Percentiles rank a stretch among this genome's conserved stretches.
These are phyloP conservation scores for Tulasnella sp. DNA, from an alignment of 768 basidiomycete genomes.

Conservation along the genomic window DNA sequence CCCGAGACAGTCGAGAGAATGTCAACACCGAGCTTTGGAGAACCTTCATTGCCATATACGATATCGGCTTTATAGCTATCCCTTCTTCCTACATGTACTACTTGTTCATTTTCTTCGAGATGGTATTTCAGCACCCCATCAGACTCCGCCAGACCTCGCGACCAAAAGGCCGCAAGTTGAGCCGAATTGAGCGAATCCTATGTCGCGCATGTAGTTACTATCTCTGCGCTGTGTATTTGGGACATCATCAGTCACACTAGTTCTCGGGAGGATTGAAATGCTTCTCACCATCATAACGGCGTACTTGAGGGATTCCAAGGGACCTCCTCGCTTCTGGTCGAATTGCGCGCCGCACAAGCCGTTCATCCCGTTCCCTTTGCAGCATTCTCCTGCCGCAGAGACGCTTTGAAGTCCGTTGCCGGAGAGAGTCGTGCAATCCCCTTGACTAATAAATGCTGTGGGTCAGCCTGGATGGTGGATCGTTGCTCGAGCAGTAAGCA, in stretches of 20 bases:
- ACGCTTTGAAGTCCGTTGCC: slow-evolving; percentile 6
- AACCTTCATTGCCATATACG: no score
- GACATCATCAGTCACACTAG: not conserved
- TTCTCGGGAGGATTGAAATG: not conserved
- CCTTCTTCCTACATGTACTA: not conserved
- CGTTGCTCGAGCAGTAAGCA: not conserved
- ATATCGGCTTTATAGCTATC: not conserved
- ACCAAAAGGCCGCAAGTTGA: not conserved
- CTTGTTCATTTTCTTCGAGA: not conserved
- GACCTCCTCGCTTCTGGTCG: not conserved
- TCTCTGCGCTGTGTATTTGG: not conserved
- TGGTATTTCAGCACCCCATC: no score
- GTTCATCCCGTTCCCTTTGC: slow-evolving; percentile 8
- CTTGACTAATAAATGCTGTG: not conserved
- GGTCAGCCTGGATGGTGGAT: not conserved
- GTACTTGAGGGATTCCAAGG: not conserved
- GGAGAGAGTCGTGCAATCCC: slow-evolving; percentile 20
- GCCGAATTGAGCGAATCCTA: not conserved
- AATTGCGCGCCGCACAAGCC: slow-evolving; percentile 8
- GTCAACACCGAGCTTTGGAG: no score
- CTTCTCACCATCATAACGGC: slow-evolving; percentile 7
- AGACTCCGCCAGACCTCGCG: not conserved
- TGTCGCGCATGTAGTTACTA: not conserved
- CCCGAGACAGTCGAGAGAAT: no score
- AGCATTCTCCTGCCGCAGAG: slow-evolving; percentile 27